A percentile compares a stretch with the other conserved stretches of the same genome.
Evolutionary conservation across 768 basidiomycete species (phyloP).

Genomic region (Russula griseocarnosa): DNA sequence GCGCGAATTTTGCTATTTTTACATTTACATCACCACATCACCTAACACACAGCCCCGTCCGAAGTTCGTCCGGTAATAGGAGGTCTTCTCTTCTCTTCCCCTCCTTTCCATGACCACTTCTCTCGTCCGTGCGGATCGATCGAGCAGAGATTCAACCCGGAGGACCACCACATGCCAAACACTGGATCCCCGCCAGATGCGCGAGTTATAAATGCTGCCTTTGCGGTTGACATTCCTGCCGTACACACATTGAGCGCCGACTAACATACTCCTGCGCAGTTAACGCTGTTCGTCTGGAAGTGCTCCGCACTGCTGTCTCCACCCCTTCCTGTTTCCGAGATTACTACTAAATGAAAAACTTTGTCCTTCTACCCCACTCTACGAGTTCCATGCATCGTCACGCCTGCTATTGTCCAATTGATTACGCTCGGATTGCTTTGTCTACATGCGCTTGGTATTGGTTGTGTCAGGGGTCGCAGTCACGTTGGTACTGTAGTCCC

Average conservation of each 20-base stretch:
- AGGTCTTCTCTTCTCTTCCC: not conserved
- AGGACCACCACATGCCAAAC: not conserved
- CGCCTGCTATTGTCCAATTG: not conserved
- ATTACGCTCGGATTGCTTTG: not conserved
- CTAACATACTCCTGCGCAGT: slow-evolving; percentile 2
- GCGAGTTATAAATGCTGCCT: not conserved
- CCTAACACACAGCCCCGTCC: not conserved
- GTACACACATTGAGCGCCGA: not conserved
- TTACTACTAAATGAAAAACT: not conserved
- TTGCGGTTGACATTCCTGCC: not conserved
- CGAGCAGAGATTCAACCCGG: not conserved
- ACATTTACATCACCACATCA: not conserved
- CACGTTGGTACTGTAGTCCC: no score
- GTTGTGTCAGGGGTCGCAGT: no score
- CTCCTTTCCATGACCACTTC: not conserved
- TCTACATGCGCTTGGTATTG: no score
- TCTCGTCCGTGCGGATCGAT: slow-evolving; percentile 8
- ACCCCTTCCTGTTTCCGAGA: not conserved
- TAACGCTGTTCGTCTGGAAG: slow-evolving; percentile 7
- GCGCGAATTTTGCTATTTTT: slow-evolving; percentile 19
- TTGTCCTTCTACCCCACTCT: not conserved
- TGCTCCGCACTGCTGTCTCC: not conserved
- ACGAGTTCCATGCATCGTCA: not conserved
- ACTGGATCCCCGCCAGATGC: not conserved
- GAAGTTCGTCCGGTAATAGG: not conserved